Evolutionary conservation across 1,139 yeast genomes (phyloP), one percentile per base, ranked within the genome.

Genomic region (Diutina scorzettiae): DNA sequence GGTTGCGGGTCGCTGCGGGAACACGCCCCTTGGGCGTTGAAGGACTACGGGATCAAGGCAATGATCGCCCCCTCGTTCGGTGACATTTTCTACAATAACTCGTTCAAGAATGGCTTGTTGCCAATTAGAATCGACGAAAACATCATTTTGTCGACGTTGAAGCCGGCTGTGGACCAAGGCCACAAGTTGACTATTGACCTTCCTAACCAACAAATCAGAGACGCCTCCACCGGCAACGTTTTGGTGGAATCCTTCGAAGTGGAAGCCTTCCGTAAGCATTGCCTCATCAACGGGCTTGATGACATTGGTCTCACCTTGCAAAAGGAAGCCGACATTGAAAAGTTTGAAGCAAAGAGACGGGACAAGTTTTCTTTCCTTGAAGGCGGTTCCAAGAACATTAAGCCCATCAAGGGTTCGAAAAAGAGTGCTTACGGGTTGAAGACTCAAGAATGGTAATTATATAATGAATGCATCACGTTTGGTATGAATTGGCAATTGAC

Each of bases 1-100:
- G 98, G 98, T 50, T 91, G 98, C 69, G 98, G 98, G 54, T 89
- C 97, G 36, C 87, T 96, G 5, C 85, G 98, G 73, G 98, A 91
- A 63, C 98, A 91, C 56, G 98, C 98, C 20, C 97, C 98, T 46
- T 91, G 98, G 98, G 98, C 98, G 3, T 73, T 91, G 51, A 89
- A 86, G 56, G 98, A 91, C 64, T 91, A 91, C 56, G 98, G 98
- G 60, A 87, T 91, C 62, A 81, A 84, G 62, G 82, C 91, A 49
- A 83, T 91, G 58, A 87, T 91, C 63, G 97, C 98, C 4, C 97
- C 97, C 46, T 86, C 96, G 1, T 91, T 89, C 55, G 98, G 98
- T 59, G 98, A 91, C 63, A 91, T 91, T 54, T 91, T 91, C 72
- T 89, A 85, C 76, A 91, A 84, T 69, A 91, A 91, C 69, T 87